phyloP scores from a whole-genome alignment of 2,329 filamentous ascomycete genomes.

The Lasiodiplodia gonubiensis region DNA sequence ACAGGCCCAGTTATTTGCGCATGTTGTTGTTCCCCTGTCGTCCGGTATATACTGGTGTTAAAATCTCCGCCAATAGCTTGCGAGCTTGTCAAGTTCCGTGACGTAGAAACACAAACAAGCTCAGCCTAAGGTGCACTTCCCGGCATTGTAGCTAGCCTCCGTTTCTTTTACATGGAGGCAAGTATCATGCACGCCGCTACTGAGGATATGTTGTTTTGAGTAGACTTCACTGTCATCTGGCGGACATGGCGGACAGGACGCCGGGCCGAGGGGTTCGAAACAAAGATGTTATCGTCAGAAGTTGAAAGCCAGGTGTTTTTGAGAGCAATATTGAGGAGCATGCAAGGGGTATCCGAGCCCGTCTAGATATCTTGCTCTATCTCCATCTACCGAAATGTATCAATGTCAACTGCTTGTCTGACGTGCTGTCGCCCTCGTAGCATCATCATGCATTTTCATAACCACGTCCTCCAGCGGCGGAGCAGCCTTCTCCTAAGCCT shows the following conservation, averaged over 20 bases:
- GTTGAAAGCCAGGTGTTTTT: background rate
- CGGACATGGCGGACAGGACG: background rate
- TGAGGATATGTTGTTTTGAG: background rate
- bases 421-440: background rate
- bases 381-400: background rate
- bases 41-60: background rate
- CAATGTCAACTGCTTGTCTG: background rate
- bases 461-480: background rate
- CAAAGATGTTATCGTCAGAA: background rate
- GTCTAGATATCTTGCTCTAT: background rate
- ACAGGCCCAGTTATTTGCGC: background rate
- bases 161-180: too few species aligned
- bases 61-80: conserved; percentile 15
- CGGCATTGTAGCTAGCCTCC: background rate
- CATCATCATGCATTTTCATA: background rate
- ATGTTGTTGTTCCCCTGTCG: background rate
- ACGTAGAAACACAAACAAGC: conserved; percentile 6
- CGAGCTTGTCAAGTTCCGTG: background rate
- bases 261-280: background rate
- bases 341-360: background rate
- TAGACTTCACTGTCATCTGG: background rate
- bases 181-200: background rate
- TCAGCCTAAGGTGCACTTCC: background rate
- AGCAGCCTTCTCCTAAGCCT: conserved; percentile 26
- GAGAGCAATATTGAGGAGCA: background rate